Evolutionary conservation across 306 rosid species (phyloP), one percentile per base, ranked within the genome.

Genomic region (Dalbergia cultrata): DNA sequence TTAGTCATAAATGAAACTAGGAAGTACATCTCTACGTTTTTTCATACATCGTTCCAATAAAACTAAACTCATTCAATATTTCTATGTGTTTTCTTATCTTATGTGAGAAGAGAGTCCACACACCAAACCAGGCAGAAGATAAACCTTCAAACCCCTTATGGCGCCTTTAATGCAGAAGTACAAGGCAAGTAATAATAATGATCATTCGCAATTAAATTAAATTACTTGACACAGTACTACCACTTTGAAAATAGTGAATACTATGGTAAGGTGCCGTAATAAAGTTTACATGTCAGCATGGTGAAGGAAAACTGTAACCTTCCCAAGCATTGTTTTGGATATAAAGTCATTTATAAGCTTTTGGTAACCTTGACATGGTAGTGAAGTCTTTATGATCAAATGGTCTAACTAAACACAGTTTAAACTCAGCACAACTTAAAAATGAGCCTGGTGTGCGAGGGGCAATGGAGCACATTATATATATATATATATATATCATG

Each of bases 1-100:
- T 83, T 50, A 80, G 67, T 17, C 56, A 80, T 52, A 53, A 72
- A 82, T 70, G 26, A 47, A 2, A 43, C 44, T 53, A 67, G 43
- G 41, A 3, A 17, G 10, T 17, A 54, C 60, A 80, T 66, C 62
- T 72, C 56, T 71, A 69, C 68, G 83, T 72, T 76, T 49, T 62
- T 64, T 18, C 18, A 18, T 53, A 21, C 64, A 17, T 35, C 39
- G 21, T 76, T 65, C 11, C 49, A 18, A 12, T 3, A 37, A 35
- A 45, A 37, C 26, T 26, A 12, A 60, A 53, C 59, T 18, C 19
- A 53, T 18, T 53, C 59, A 53, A 53, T 53, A 53, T 53, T 50
- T 7, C 5, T 0, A 50, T 13, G 56, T 50, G 59, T 7, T 17
- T 53, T 67, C 72, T 67, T 19, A 43, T 41, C 3, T 0, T 26